Evolutionary conservation across 352 stramenopile species (phyloP), one percentile per base, ranked within the genome.

Genomic region (Pythium pyrilobum): DNA sequence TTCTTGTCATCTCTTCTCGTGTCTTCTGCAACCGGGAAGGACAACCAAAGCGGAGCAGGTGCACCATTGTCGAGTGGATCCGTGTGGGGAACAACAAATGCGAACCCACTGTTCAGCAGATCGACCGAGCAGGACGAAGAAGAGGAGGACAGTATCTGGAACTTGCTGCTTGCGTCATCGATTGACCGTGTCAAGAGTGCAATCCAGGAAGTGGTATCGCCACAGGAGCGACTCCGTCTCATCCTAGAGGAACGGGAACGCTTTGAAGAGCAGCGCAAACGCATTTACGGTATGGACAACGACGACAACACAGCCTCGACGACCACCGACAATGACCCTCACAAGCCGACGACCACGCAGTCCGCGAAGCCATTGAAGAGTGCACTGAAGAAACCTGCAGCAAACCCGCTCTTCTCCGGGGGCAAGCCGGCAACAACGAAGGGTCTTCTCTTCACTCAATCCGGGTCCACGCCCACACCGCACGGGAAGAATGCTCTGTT

Each of bases 91-190:
- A n/a, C 28, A 10, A 27, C 28, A 5, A 18, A 12, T 28, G 55
- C 33, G 31, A 84, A 85, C 39, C 71, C 74, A 10, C 38, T 84
- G 7, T 85, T 85, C 44, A 85, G 60, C 56, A 67, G 65, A 56
- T 34, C 54, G 38, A 20, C 67, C 59, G 18, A 74, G 66, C 54
- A 62, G 38, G 74, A 85, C 27, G 76, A 83, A 2, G 64, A 76
- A 29, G 64, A 72, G 15, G 74, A 87, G 15, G 74, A 87, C 50
- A 85, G 74, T 34, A 83, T 88, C 32, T 90, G 77, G 80, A 83
- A 76, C 37, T 66, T 88, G 24, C 53, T 90, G 13, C 62, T 90
- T 3, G 69, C 74, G 3, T 86, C 80, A 24, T 90, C 80, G 1
- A 76, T 90, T 9, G 80, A 88, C 55, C 71, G 75, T 25, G 76